Conservation (phyloP, 75 land plant species). For the Sequoiadendron giganteum region DNA sequence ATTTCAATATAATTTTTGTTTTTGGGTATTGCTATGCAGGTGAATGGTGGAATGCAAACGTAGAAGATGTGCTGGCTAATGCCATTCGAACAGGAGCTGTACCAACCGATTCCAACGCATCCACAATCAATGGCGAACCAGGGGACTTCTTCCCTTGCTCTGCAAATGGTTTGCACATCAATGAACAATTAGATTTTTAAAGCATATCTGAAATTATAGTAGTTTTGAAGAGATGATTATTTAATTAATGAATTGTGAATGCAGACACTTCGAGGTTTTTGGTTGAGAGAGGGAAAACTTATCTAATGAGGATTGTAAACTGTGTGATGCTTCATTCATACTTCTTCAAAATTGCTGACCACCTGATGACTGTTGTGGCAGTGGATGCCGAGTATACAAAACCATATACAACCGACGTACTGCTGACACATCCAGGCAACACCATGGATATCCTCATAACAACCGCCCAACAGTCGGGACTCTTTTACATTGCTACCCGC, state of each 20-base stretch:
- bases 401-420: slow-evolving; percentile 33
- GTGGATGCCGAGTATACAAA: slow-evolving; percentile 22
- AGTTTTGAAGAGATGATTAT: no score
- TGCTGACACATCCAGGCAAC: slow-evolving; percentile 62
- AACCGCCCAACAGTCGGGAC: not conserved
- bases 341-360: slow-evolving; percentile 51
- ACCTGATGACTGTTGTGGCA: slow-evolving; percentile 17
- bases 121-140: no score
- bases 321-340: slow-evolving; percentile 40
- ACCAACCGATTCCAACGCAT: no score
- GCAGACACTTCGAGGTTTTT: slow-evolving; percentile 40
- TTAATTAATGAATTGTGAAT: not conserved
- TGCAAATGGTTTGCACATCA: not conserved
- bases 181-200: no score
- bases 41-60: no score
- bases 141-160: slow-evolving; percentile 13
- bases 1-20: no score
- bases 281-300: slow-evolving; percentile 39
- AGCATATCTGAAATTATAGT: no score
- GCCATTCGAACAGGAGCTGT: no score
- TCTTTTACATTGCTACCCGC: not conserved
- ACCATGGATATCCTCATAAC: slow-evolving; percentile 25
- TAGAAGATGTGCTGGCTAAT: no score
- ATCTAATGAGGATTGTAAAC: slow-evolving; percentile 37
- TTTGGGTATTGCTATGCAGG: no score